A percentile compares a stretch with the other conserved stretches of the same genome.
phyloP scores from a whole-genome alignment of 768 basidiomycete species.

The Serpula lacrymans region DNA sequence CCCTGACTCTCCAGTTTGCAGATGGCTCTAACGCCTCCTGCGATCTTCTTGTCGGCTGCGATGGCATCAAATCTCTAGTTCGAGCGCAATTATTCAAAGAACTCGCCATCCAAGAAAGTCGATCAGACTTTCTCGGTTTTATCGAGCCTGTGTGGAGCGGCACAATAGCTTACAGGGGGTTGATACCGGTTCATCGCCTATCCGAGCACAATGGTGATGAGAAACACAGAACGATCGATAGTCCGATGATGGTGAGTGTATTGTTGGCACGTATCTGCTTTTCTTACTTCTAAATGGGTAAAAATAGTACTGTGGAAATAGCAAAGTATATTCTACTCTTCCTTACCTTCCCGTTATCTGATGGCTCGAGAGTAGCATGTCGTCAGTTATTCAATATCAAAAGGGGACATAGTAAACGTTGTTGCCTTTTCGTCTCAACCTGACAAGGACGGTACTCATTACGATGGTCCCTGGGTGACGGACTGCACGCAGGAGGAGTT shows the following conservation, averaged over 20 bases:
- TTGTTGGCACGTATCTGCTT: too few relatives aligned
- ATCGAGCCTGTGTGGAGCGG: conserved; percentile 47
- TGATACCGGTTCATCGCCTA: conserved; percentile 39
- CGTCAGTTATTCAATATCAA: not conserved
- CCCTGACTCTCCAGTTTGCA: conserved; percentile 51
- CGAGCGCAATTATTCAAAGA: conserved; percentile 33
- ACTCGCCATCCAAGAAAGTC: too few relatives aligned
- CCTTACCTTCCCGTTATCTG: too few relatives aligned
- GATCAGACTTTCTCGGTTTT: conserved; percentile 25
- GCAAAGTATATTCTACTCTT: conserved; percentile 44
- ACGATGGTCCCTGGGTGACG: conserved; percentile 29
- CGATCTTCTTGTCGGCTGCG: conserved; percentile 66
- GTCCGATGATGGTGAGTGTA: conserved; percentile 42
- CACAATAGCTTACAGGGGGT: conserved; percentile 42
- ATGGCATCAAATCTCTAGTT: conserved; percentile 58
- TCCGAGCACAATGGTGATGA: conserved; percentile 14
- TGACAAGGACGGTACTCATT: conserved; percentile 18
- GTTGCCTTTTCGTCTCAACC: conserved; percentile 18
- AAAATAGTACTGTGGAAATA: conserved; percentile 44
- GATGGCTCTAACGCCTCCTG: conserved; percentile 59
- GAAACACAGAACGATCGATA: conserved; percentile 30
- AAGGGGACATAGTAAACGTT: conserved; percentile 10
- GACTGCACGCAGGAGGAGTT: conserved; percentile 21
- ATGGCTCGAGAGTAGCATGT: too few relatives aligned
- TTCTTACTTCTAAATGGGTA: too few relatives aligned